Base-by-base conservation (phyloP, 345 rosid species). In the Gossypium stocksii region DNA sequence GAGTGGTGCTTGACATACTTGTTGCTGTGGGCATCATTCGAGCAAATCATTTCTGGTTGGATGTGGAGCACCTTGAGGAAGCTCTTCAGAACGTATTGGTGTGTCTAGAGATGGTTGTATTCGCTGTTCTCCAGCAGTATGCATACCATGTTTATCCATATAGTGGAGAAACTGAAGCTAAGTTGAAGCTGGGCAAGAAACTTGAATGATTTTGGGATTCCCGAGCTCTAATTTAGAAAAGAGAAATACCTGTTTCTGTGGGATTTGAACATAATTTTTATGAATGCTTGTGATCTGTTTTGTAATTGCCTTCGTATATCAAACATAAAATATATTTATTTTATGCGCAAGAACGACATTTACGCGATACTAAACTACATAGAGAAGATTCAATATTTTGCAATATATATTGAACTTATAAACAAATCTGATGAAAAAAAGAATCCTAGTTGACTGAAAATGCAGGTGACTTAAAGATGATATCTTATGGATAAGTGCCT, bases 31-130 rank as follows among this genome's bases (percentile, higher is more conserved):
- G 98, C 70, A 25, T 94, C 45, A 83, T 94, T 54, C 77, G 77
- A 67, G 86, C 98, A 9, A 88, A 88, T 81, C 97, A 94, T 82
- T 89, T 87, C 80, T 92, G 98, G 98, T 79, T 94, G 82, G 97
- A 92, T 67, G 97, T 89, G 54, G 98, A 92, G 79, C 97, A 94
- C 72, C 77, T 92, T 17, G 91, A 92, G 72, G 97, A 92, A 81
- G 98, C 98, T 59, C 75, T 87, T 72, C 98, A 92, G 85, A 94
- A 94, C 72, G 86, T 89, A 58, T 78, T 92, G 78, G 89, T 94
- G 2, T 83, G 91, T 80, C 27, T 94, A 2, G 97, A 94, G 87
- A 92, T 94, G 98, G 98, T 92, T 23, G 77, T 92, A 51, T 94
- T 94, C 51, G 84, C 98, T 16, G 86, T 87, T 65, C 86, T 94